Conservation (phyloP, 208 protist species). For the Trypanosoma mega region DNA sequence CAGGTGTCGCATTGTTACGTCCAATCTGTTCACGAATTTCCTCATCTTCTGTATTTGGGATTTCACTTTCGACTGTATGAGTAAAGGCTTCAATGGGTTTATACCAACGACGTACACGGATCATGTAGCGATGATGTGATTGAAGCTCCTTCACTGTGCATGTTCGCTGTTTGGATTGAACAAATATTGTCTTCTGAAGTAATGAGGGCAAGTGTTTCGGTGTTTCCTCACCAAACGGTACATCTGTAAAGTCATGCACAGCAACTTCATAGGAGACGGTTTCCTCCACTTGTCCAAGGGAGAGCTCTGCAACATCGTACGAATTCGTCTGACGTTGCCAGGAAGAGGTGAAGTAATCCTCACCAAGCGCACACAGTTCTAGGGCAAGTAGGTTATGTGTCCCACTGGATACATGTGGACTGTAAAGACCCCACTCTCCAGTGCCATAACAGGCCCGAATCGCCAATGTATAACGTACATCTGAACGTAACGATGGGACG, state of each 20-base stretch:
- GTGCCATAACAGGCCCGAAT: constrained; percentile 78
- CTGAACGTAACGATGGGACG: constrained; percentile 50
- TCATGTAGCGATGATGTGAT: constrained; percentile 74
- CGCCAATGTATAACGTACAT: constrained; percentile 65
- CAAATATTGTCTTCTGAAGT: constrained; percentile 25
- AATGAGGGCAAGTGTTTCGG: constrained; percentile 19
- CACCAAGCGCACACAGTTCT: constrained; percentile 63
- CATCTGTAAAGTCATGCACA: constrained; percentile 70
- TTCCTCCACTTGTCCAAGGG: constrained; percentile 69
- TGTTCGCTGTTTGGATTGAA: constrained; percentile 51
- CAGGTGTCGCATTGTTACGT: constrained; percentile 47
- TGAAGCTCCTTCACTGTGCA: constrained; percentile 63
- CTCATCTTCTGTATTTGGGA: constrained; percentile 22
- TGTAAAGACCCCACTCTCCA: constrained; percentile 68
- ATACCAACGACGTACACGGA: constrained; percentile 89
- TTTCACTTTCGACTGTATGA: constrained; percentile 5
- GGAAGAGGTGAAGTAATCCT: constrained; percentile 73
- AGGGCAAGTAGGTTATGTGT: constrained; percentile 76
- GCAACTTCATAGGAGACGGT: constrained; percentile 78
- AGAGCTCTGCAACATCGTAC: constrained; percentile 45
- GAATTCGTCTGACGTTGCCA: constrained; percentile 79
- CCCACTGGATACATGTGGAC: constrained; percentile 46
- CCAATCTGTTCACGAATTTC: constrained; percentile 46
- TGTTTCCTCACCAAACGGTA: constrained; percentile 52
- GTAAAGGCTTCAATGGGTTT: constrained; percentile 58